Base-by-base conservation (phyloP, 805 yeast genomes). In the Kazachstania taianensis region DNA sequence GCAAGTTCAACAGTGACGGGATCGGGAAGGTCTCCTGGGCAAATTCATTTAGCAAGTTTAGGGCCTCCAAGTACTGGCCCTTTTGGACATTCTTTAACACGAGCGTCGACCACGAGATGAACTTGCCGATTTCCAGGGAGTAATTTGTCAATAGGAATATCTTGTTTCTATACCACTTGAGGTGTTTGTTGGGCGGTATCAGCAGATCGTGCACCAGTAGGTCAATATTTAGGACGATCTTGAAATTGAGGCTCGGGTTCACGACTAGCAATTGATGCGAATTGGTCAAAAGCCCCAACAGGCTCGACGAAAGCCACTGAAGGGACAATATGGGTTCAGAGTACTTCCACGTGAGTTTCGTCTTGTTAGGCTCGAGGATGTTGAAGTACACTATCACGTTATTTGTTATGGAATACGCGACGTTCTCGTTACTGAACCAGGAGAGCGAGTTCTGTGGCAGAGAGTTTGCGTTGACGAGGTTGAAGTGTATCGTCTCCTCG, bases 51-150 rank as follows among this genome's bases (percentile, higher is more conserved):
- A 56, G 32, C 32, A 46, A 41, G 10, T 42, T 40, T 19, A 59
- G 32, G n/a, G 61, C 59, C 7, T 43, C 46, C 5, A 50, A 33
- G 29, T 52, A 56, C 24, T 49, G 46, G 10, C 57, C 58, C 12
- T 32, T 37, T 33, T 56, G 60, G 7, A 59, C 56, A 6, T 45
- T 44, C 19, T 43, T 47, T 15, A 59, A 37, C 9, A 46, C 45
- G 1, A 55, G 43, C 30, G 54, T 53, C 7, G 61, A 50, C 63
- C 63, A 59, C 4, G 59, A 44, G 20, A 46, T 34, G 32, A 50
- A 47, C 16, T 39, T 45, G 3, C 61, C 62, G 1, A 49, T 36
- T 20, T 49, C 48, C n/a, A 56, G 28, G 10, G 48, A 42, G 33
- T 50, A 51, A 14, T 43, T 49, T 5, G 61, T 53, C 20, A 53